Evolutionary conservation across 2,329 filamentous ascomycete genomes (phyloP), one percentile per base, ranked within the genome.

Genomic region (Trichoderma sp.): DNA sequence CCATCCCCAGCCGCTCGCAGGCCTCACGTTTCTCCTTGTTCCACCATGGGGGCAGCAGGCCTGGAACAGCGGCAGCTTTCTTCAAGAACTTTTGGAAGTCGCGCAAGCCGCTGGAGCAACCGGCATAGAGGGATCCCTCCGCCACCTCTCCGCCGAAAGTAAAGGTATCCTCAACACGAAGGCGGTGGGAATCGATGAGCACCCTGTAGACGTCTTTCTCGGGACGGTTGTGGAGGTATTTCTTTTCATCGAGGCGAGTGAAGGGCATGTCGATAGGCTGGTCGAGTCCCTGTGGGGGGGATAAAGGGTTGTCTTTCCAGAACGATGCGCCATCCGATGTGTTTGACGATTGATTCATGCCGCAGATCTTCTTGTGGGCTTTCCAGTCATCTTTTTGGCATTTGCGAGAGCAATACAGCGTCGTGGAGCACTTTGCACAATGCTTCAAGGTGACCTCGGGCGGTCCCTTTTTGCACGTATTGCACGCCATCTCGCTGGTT

Each of bases 301-400:
- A 48, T 1, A 22, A 1, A 19, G 2, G 19, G 10, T 13, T 19
- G 5, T 3, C 22, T 22, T 13, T 19, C 42, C n/a, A 48, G 19
- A 22, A 22, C 12, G 39, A 45, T 1, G 39, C 70, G 5, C 76
- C 75, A 13, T 50, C 32, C 8, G 61, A 13, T 13, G 53, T 1
- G n/a, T 19, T 25, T 35, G 53, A 12, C 1, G 17, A 34, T 7
- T 35, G 42, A n/a, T 52, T 53, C 69, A 73, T 69, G 54, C 70
- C 72, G 74, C 83, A 86, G 9, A 73, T 69, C 68, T 79, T 80
- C 71, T 83, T 83, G 74, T 87, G 84, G 3, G 17, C 29, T 70
- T 83, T 83, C 83, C 82, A 87, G 72, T 86, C 78, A 2, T 74
- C 72, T 70, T 82, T 84, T 73, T 87, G 82, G 75, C 85, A 87